These are phyloP conservation scores for Penicillium concentricum DNA, from an alignment of 2,329 filamentous ascomycete genomes.

Conservation along the genomic window DNA sequence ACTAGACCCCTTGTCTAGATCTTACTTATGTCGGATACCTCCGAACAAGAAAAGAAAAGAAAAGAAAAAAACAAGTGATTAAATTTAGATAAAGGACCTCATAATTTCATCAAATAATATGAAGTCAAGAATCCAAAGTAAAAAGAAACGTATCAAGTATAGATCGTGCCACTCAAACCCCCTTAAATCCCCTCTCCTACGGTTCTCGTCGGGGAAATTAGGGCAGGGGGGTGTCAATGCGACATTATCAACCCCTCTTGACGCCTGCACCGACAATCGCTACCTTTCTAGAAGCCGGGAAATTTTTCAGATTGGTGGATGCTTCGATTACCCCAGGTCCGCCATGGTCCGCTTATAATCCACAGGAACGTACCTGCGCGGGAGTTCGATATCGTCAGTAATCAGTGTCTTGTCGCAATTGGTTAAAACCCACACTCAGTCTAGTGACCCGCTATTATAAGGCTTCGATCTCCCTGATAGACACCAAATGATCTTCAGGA, in stretches of 20 bases:
- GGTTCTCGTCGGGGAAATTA: constrained; percentile 21
- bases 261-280: constrained; percentile 17
- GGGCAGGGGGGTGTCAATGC: constrained; percentile 12
- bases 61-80: not conserved
- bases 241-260: constrained; percentile 21
- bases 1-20: not conserved
- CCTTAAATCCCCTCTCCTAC: constrained; percentile 3
- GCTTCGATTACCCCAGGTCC: constrained; percentile 33
- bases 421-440: constrained; percentile 7
- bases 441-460: constrained; percentile 25
- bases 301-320: constrained; percentile 22
- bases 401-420: constrained; percentile 27
- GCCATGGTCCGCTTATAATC: not conserved
- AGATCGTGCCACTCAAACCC: not conserved
- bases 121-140: not conserved
- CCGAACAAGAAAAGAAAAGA: not conserved
- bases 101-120: no score
- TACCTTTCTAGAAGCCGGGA: constrained; percentile 25
- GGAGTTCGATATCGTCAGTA: constrained; percentile 26
- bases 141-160: not conserved
- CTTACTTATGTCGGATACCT: not conserved
- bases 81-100: not conserved
- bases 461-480: constrained; percentile 21
- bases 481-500: constrained; percentile 20
- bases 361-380: constrained; percentile 25